Evolutionary conservation across 148 eudicot species (phyloP).

Genomic region (Rhododendron ovatum): DNA sequence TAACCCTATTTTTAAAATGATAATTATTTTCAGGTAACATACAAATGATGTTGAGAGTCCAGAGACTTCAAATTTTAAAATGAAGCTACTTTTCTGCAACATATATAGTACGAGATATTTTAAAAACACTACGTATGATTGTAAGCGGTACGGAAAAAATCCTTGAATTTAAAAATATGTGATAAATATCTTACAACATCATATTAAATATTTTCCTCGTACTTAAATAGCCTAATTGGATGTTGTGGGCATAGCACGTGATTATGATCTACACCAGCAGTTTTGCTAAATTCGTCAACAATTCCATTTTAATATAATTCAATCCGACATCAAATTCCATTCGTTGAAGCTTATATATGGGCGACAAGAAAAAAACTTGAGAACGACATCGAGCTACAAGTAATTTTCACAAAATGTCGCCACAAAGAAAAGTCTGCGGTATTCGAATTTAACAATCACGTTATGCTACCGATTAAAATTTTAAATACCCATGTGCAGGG

Average conservation of each 20-base stretch:
- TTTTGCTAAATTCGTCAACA: not conserved
- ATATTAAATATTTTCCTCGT: no score
- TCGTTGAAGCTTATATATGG: not conserved
- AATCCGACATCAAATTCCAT: no score
- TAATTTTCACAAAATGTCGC: no score
- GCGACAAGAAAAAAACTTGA: not conserved
- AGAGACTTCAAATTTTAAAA: no score
- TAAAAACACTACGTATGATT: no score
- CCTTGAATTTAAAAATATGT: not conserved
- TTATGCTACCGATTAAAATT: not conserved
- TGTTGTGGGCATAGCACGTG: not conserved
- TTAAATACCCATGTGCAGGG: no score
- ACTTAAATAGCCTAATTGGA: not conserved
- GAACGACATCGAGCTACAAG: not conserved
- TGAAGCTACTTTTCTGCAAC: not conserved
- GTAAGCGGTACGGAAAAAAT: no score
- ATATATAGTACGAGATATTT: no score
- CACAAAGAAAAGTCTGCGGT: no score
- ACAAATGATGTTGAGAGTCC: no score
- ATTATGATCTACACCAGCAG: not conserved
- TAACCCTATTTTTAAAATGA: no score
- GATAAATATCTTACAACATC: not conserved
- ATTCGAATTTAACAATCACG: not conserved
- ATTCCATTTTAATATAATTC: not conserved
- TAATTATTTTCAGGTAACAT: no score